Base-by-base conservation (phyloP, 2,329 filamentous ascomycete species). In the Aureobasidium mangrovei region DNA sequence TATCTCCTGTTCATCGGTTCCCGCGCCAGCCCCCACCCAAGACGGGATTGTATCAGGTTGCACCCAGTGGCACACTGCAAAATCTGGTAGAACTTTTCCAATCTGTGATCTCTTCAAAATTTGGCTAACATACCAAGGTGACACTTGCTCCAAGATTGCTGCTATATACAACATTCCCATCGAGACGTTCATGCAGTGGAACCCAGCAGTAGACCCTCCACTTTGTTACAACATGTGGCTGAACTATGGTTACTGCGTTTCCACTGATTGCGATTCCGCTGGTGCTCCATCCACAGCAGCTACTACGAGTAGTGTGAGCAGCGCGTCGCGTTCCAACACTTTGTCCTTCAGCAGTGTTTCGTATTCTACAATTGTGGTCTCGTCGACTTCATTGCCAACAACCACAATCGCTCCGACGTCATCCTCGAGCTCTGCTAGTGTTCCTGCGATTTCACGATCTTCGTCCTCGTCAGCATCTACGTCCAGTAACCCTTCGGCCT, bases 281-380 rank as follows among this genome's bases (percentile, higher is more conserved):
- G 36, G 39, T 27, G 12, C 31, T 36, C 28, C 40, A 7, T 44
- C 49, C 4, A 36, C 24, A 5, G 42, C 32, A 27, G 7, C 24
- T 24, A 32, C 46, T 7, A 35, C 53, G 7, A 49, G 27, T 35
- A 38, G 26, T 9, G 47, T 39, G 9, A 38, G 47, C 3, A 52
- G 44, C 40, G 40, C 53, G n/a, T 54, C 46, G 31, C 43, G 56
- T 26, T 38, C 44, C 9, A 46, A 47, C 4, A 18, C 51, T 10
- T 42, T 49, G 12, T 38, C 29, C 3, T 18, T 54, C 31, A 51
- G 75, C 32, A 72, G 73, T 12, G 55, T 63, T 5, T 61, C 64
- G 12, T 72, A 71, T 3, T 72, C 41, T 77, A 78, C 67, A 77
- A 78, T 63, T 72, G 71, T 26, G 75, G 75, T 26, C 53, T 56